Conservation (phyloP, 495 filamentous ascomycete species). For the Penicillium lagena region DNA sequence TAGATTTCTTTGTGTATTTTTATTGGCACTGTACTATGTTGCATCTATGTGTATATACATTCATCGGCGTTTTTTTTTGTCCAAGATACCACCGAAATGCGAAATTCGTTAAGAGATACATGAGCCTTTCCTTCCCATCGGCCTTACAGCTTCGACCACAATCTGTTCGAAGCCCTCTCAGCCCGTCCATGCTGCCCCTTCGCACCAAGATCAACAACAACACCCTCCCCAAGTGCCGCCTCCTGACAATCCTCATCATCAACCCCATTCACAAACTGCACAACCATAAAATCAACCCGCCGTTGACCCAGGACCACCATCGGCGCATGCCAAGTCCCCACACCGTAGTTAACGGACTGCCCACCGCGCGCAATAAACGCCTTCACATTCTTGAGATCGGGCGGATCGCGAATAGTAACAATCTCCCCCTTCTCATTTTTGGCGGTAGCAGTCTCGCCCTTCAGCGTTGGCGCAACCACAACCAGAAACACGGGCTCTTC, state of each 20-base stretch:
- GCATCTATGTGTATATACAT: constrained; percentile 2
- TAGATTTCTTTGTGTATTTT: too few species aligned
- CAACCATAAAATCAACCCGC: constrained; percentile 76
- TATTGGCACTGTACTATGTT: background rate
- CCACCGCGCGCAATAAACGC: constrained; percentile 76
- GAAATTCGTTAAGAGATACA: too few species aligned
- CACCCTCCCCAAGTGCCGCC: constrained; percentile 46
- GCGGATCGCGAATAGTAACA: constrained; percentile 50
- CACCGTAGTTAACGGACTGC: constrained; percentile 86
- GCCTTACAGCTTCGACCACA: constrained; percentile 16
- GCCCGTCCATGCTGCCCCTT: constrained; percentile 18
- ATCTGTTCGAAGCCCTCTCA: constrained; percentile 30
- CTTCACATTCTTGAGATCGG: constrained; percentile 61
- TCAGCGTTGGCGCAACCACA: constrained; percentile 73
- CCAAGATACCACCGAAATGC: background rate
- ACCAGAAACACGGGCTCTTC: constrained; percentile 61
- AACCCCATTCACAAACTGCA: constrained; percentile 83
- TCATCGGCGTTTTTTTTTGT: background rate
- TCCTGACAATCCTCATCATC: constrained; percentile 87
- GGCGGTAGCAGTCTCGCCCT: constrained; percentile 23
- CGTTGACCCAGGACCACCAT: constrained; percentile 79
- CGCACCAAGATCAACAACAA: constrained; percentile 25
- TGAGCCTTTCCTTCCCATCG: too few species aligned
- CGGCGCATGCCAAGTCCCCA: constrained; percentile 94
- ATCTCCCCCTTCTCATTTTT: constrained; percentile 25